Base-by-base conservation (phyloP, 1,139 yeast genomes). In the Geotrichum reessii region DNA sequence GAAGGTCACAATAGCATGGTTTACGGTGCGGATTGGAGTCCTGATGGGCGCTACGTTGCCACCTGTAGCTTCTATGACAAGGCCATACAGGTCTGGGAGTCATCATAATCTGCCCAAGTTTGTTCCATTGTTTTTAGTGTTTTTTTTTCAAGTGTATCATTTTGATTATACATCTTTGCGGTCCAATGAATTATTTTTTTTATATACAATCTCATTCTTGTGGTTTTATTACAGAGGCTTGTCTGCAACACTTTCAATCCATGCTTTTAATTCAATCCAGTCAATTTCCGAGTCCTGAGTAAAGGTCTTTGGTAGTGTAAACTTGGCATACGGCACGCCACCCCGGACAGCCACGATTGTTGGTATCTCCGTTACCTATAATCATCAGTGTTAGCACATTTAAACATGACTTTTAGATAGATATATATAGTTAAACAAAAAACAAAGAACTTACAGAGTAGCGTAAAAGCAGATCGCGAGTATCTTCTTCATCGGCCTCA, bases 21-120 rank as follows among this genome's bases (percentile, higher is more conserved):
- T 57, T 93, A 93, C 68, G 98, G 98, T 0, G 97, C 95, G 3
- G 97, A 88, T 68, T 91, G 97, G 96, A 74, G 80, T 11, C 70
- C 69, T 0, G 76, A 76, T 19, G 81, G 80, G 5, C 58, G 58
- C 4, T 68, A 70, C 1, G 79, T 86, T 2, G 85, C 83, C 2
- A 91, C 97, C 0, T 91, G 97, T 69, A 89, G 97, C 57, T 93
- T 93, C 71, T 93, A 93, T 73, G 99, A 93, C 71, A 81, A 81
- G 61, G 1, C 96, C 90, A 65, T 71, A 79, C 42, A 92, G 97
- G 97, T 62, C 51, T 53, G 63, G 63, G 50, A 51, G 37, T 31
- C 63, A 52, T 21, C 52, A 56, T 37, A 31, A 50, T 9, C 19
- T 14, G 52, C 12, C 5, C 21, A 21, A 24, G 11, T n/a, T 47